Evolutionary conservation across 495 filamentous ascomycete genomes (phyloP).

Genomic region (Achaetomiella virescens): DNA sequence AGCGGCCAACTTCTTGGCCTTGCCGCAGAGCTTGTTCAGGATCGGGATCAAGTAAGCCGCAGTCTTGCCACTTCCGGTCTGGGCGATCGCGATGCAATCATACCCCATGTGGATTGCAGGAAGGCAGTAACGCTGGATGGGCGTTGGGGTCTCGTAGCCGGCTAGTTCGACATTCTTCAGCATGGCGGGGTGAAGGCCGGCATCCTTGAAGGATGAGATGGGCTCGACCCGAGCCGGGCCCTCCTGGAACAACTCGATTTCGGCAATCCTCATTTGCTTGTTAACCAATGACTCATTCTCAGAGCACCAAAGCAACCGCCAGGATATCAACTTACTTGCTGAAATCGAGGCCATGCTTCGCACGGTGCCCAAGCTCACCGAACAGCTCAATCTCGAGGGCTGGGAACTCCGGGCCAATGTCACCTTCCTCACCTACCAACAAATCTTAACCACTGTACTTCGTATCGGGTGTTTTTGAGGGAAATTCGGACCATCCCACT

Average conservation of each 20-base stretch:
- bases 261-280: conserved; percentile 41
- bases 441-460: no score
- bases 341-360: conserved; percentile 41
- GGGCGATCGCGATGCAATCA: conserved; percentile 81
- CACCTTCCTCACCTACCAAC: conserved; percentile 55
- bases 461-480: no score
- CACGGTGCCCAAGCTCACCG: conserved; percentile 37
- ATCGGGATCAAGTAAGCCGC: conserved; percentile 88
- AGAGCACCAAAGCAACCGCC: not conserved
- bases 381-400: conserved; percentile 73
- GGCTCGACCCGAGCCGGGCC: conserved; percentile 48
- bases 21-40: conserved; percentile 86
- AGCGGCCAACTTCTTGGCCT: conserved; percentile 75
- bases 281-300: conserved; percentile 12
- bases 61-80: conserved; percentile 96
- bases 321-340: conserved; percentile 32
- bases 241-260: conserved; percentile 55
- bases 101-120: conserved; percentile 65
- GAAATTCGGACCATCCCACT: conserved; percentile 57
- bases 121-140: conserved; percentile 78
- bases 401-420: conserved; percentile 64
- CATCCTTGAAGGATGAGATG: conserved; percentile 60
- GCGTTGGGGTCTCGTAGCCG: conserved; percentile 60
- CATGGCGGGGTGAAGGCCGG: conserved; percentile 82
- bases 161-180: conserved; percentile 66